Conservation (phyloP, 179 eudicot genomes). For the Corrigiola litoralis region DNA sequence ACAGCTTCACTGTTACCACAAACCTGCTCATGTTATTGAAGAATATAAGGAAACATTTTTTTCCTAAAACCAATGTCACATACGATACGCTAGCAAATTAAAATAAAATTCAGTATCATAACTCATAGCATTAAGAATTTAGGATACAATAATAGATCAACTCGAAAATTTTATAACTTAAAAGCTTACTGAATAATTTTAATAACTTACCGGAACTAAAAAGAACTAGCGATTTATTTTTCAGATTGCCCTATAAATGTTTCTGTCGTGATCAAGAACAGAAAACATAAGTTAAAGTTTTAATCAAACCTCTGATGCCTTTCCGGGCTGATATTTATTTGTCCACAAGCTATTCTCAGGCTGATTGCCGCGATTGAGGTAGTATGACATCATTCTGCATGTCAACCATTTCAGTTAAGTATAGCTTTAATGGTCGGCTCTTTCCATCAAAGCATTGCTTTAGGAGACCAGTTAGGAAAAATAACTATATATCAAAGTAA, state of each 20-base stretch:
- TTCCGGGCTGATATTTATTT: constrained; percentile 77
- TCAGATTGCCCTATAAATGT: too few species aligned
- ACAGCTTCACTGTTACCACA: constrained; percentile 86
- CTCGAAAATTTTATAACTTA: too few species aligned
- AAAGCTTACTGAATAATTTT: too few species aligned
- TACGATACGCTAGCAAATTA: too few species aligned
- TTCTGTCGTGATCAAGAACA: too few species aligned
- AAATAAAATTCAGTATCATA: too few species aligned
- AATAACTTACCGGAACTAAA: too few species aligned
- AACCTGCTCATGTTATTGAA: constrained; percentile 48
- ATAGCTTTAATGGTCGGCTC: background rate
- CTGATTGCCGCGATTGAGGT: constrained; percentile 37
- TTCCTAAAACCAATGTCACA: background rate
- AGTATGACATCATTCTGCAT: constrained; percentile 43
- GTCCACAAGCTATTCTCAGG: constrained; percentile 88
- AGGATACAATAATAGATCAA: too few species aligned
- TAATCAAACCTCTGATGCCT: constrained; percentile 81
- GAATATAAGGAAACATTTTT: background rate
- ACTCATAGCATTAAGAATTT: too few species aligned
- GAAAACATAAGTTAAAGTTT: constrained; percentile 8
- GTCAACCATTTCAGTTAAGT: background rate
- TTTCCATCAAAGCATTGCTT: constrained; percentile 5
- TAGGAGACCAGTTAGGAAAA: background rate
- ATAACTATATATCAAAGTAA: too few species aligned
- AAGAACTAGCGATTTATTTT: too few species aligned